Evolutionary conservation across 2,329 filamentous ascomycete species (phyloP).

Genomic region (Colletotrichum noveboracense): DNA sequence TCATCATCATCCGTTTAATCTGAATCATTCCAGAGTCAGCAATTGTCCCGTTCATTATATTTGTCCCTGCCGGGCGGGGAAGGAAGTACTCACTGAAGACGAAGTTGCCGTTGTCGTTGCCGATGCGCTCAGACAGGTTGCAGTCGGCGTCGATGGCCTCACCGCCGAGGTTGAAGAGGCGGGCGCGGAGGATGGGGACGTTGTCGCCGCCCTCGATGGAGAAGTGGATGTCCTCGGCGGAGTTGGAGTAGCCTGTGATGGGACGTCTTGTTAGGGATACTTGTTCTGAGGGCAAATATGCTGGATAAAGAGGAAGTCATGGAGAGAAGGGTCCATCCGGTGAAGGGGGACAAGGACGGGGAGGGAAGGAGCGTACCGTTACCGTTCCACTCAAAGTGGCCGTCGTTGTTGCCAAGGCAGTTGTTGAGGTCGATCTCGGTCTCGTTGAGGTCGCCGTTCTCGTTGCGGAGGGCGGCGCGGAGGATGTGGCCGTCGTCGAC

Average conservation of each 20-base stretch:
- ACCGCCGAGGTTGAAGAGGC: constrained; percentile 47
- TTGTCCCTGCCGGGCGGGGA: no score
- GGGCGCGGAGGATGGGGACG: constrained; percentile 59
- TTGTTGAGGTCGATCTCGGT: constrained; percentile 47
- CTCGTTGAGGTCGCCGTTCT: constrained; percentile 53
- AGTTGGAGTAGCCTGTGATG: constrained; percentile 45
- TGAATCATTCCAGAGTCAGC: background rate
- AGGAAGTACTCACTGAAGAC: constrained; percentile 26
- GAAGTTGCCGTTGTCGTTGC: constrained; percentile 56
- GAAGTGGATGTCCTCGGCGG: constrained; percentile 52
- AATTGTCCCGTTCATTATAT: background rate
- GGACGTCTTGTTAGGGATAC: background rate
- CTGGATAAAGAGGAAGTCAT: background rate
- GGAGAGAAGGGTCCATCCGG: background rate
- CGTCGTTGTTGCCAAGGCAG: constrained; percentile 56
- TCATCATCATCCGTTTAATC: background rate
- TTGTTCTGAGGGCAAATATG: background rate
- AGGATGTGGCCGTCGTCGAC: constrained; percentile 58
- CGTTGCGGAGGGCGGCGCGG: constrained; percentile 42
- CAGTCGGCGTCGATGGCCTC: constrained; percentile 47
- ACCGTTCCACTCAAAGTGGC: constrained; percentile 51
- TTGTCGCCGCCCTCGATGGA: constrained; percentile 52
- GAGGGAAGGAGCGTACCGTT: constrained; percentile 21
- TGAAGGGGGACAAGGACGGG: background rate
- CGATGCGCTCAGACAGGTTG: constrained; percentile 61